These are phyloP conservation scores for Colletotrichum plurivorum DNA, from an alignment of 2,329 filamentous ascomycete genomes.

Conservation along the genomic window DNA sequence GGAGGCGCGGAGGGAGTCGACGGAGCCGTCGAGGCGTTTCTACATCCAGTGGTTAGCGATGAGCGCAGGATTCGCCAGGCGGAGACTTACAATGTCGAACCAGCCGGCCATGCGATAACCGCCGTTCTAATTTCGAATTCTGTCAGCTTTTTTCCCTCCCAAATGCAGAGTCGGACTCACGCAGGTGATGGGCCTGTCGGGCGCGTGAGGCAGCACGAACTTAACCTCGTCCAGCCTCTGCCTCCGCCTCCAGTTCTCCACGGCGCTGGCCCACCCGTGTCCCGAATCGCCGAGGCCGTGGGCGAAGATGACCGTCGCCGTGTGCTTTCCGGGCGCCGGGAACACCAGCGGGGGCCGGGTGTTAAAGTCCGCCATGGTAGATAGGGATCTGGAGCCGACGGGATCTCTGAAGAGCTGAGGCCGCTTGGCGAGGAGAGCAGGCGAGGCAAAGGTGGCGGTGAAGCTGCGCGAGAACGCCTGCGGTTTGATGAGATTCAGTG, in stretches of 20 bases:
- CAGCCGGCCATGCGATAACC: conserved; percentile 88
- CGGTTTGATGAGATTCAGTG: neutral
- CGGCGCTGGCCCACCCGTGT: conserved; percentile 83
- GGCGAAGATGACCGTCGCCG: conserved; percentile 93
- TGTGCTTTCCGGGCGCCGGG: conserved; percentile 86
- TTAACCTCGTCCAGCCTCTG: conserved; percentile 89
- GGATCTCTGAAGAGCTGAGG: neutral
- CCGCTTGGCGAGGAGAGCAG: neutral
- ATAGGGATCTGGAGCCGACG: neutral
- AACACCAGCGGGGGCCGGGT: conserved; percentile 73
- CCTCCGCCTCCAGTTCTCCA: conserved; percentile 88
- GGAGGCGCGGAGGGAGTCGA: conserved; percentile 50
- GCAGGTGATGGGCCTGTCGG: conserved; percentile 86
- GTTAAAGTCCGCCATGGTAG: conserved; percentile 27
- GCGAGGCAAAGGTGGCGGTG: neutral
- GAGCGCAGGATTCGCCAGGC: conserved; percentile 1
- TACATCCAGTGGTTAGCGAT: conserved; percentile 13
- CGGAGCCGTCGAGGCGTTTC: conserved; percentile 50
- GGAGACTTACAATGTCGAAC: conserved; percentile 79
- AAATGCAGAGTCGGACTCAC: conserved; percentile 60
- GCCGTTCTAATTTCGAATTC: conserved; percentile 67
- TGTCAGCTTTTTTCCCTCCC: neutral
- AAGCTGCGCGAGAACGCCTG: neutral
- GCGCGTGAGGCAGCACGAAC: conserved; percentile 95
- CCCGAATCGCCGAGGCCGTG: conserved; percentile 93